Evolutionary conservation across 345 rosid species (phyloP), one percentile per base, ranked within the genome.

Genomic region (Raphanus raphanistrum): DNA sequence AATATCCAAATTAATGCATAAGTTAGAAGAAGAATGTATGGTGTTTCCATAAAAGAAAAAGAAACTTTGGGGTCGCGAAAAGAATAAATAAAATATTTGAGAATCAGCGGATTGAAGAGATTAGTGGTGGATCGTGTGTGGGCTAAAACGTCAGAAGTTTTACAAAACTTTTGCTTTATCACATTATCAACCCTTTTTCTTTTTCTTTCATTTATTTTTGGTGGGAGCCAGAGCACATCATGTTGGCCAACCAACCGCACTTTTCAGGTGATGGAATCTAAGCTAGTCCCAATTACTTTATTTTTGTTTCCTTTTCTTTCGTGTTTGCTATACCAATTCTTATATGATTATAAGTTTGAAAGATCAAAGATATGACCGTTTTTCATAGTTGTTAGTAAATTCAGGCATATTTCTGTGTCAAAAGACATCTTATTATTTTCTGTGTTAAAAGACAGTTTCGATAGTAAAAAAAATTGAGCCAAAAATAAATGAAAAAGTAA

Each of bases 211-310:
- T 48, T 65, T 41, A 41, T 11, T 54, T 67, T 35, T 54, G 66
- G 80, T 70, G 80, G 71, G 80, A 63, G 70, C 80, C 72, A 77
- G 81, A 57, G 72, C 76, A 71, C 59, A 71, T 66, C 52, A 55
- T 65, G 81, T 72, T 71, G 68, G 72, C 81, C 81, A 78, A 78
- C 76, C 41, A 71, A 65, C 72, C 50, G 11, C 72, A 26, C 72
- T 78, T 78, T 78, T 65, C 81, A 71, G 68, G 76, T 71, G 67
- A 77, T 55, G 67, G 72, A 71, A 65, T 71, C 80, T 71, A 76
- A 62, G 70, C 74, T 28, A 35, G 43, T 68, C 15, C 16, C 67
- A 17, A 17, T 43, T 61, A 11, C 48, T 48, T 48, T 31, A 1
- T 66, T 52, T 63, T 25, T 25, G n/a, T 27, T 59, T 27, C 35